Evolutionary conservation across 2,329 filamentous ascomycete genomes (phyloP), one percentile per base, ranked within the genome.

Genomic region (Colletotrichum paranaense): DNA sequence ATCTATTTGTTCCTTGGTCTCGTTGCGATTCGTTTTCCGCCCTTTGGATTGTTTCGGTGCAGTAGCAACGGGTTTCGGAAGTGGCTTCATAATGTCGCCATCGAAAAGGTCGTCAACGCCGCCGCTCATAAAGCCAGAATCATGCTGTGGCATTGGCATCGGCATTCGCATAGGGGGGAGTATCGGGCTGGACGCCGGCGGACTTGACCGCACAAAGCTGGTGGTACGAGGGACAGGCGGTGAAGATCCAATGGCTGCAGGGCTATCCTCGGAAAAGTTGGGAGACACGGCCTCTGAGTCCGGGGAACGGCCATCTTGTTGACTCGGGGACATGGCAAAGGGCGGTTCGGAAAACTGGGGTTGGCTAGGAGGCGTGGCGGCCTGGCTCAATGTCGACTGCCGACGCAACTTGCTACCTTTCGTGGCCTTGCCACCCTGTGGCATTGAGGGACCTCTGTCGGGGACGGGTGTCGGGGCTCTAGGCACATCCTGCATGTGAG

Each of bases 101-200:
- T 92, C 92, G 72, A 94, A 90, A 6, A 92, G 86, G 30, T 93
- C 91, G n/a, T 93, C 89, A 19, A 93, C 81, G 7, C 91, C 89
- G n/a, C 93, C 93, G 79, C 94, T 97, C 89, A 95, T 94, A 78
- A 97, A 97, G 1, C 94, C 94, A 16, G 94, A 95, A 79, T 97
- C 94, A 8, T 87, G 87, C 75, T 92, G 87, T 5, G 88, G 88
- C 65, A 92, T 91, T 30, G 92, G 81, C 26, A 92, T 91, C 30
- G 92, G 81, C 26, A 88, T 84, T 0, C 86, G 88, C 86, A 92
- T 91, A 0, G 90, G 89, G 8, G 91, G 91, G 62, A 95, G 87
- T 56, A 91, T 88, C 2, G 96, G 97, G 79, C 96, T 98, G 2
- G 95, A 98, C 30, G 92, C 90, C 32, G 91, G 90, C 5, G 93